Percentiles rank a stretch among this genome's conserved stretches.
phyloP scores from a whole-genome alignment of 805 yeast species.

The Torulaspora quercuum region DNA sequence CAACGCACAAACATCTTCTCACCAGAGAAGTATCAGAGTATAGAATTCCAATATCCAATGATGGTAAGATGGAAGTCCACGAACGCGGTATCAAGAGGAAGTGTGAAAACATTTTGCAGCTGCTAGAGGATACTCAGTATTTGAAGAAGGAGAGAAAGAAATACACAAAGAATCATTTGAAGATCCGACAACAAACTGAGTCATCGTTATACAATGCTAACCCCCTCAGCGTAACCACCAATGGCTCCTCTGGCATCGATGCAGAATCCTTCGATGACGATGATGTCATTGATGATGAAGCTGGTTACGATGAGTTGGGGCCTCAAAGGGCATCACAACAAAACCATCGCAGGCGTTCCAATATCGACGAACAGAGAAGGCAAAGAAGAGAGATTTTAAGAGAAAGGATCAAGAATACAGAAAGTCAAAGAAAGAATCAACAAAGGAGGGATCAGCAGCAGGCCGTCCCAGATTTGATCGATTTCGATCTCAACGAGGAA shows the following conservation, averaged over 20 bases:
- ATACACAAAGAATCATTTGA: constrained; percentile 30
- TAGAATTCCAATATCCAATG: constrained; percentile 33
- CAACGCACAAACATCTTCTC: constrained; percentile 35
- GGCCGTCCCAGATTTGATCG: constrained; percentile 33
- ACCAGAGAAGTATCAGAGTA: constrained; percentile 32
- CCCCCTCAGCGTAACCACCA: constrained; percentile 27
- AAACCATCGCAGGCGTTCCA: constrained; percentile 22
- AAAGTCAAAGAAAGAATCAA: constrained; percentile 32
- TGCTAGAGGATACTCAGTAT: constrained; percentile 31
- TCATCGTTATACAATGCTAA: constrained; percentile 21
- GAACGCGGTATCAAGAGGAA: constrained; percentile 38
- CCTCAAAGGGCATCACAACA: constrained; percentile 20
- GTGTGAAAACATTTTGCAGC: constrained; percentile 32
- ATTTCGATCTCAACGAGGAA: constrained; percentile 23
- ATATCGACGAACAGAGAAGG: constrained; percentile 36
- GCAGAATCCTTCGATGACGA: constrained; percentile 27
- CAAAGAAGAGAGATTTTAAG: constrained; percentile 38
- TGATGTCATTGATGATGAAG: constrained; percentile 15
- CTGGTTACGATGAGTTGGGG: constrained; percentile 24
- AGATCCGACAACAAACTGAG: constrained; percentile 30
- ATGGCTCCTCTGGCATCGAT: constrained; percentile 10
- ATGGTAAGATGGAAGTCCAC: constrained; percentile 40
- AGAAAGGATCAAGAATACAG: constrained; percentile 35
- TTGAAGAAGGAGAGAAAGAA: constrained; percentile 33
- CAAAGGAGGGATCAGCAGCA: constrained; percentile 22